Conservation (phyloP, 352 stramenopile genomes). For the Hyaloperonospora brassicae region DNA sequence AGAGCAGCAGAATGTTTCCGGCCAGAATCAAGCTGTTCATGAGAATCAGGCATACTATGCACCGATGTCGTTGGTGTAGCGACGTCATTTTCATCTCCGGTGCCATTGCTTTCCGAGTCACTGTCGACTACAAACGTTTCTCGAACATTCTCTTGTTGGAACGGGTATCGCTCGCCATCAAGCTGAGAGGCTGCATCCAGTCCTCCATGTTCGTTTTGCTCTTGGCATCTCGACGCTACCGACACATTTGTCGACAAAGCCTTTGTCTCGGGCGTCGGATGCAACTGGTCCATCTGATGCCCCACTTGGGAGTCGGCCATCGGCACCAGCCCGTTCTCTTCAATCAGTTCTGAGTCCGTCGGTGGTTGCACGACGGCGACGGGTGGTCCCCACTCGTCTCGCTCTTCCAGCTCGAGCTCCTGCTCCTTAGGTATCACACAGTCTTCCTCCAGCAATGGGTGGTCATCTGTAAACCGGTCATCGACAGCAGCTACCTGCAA, state of each 20-base stretch:
- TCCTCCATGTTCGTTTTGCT: conserved; percentile 13
- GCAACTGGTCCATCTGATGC: not conserved
- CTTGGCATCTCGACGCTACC: conserved; percentile 6
- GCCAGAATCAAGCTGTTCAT: not conserved
- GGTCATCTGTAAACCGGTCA: conserved; percentile 35
- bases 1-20: not conserved
- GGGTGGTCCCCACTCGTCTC: conserved; percentile 42
- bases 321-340: conserved; percentile 41
- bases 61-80: conserved; percentile 6
- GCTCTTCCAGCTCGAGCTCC: conserved; percentile 38
- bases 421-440: conserved; percentile 57
- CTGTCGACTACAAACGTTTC: conserved; percentile 42
- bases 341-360: conserved; percentile 67
- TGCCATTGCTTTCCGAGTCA: conserved; percentile 42
- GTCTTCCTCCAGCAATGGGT: conserved; percentile 49
- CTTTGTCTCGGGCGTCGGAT: conserved; percentile 8
- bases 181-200: conserved; percentile 8
- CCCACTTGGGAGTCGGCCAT: conserved; percentile 24
- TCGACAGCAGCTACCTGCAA: conserved; percentile 5
- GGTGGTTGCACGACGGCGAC: conserved; percentile 9
- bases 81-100: conserved; percentile 16
- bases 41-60: too few species aligned
- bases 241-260: conserved; percentile 4
- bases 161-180: conserved; percentile 33
- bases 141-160: conserved; percentile 43